Evolutionary conservation across 78 protist species (phyloP).

Genomic region (Bodo saltans): DNA sequence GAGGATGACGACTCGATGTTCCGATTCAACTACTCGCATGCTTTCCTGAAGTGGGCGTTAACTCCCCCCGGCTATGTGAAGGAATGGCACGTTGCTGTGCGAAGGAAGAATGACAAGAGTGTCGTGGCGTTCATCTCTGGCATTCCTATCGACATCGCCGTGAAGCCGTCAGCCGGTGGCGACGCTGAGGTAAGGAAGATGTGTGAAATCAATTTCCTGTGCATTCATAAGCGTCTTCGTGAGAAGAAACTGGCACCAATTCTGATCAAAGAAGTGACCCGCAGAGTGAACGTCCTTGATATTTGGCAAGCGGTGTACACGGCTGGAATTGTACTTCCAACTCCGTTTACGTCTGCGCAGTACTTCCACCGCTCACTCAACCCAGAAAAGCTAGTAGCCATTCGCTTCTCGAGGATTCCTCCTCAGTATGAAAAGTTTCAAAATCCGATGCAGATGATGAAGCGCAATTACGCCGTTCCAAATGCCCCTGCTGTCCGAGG

Average conservation of each 20-base stretch:
- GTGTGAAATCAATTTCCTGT: conserved; percentile 96
- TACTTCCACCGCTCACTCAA: conserved; percentile 92
- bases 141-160: conserved; percentile 77
- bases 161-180: too few relatives aligned
- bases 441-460: conserved; percentile 18
- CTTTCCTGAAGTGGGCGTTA: conserved; percentile 93
- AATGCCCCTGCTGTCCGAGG: conserved; percentile 18
- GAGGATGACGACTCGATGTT: conserved; percentile 96
- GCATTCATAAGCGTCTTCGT: conserved; percentile 92
- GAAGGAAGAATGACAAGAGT: conserved; percentile 45
- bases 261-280: conserved; percentile 94
- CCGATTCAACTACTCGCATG: conserved; percentile 92
- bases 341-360: conserved; percentile 66
- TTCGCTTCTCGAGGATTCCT: conserved; percentile 65
- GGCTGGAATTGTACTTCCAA: conserved; percentile 87
- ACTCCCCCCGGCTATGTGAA: conserved; percentile 77
- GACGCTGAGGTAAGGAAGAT: conserved; percentile 23
- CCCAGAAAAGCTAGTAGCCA: conserved; percentile 82
- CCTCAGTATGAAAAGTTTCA: not conserved
- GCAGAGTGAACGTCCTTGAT: conserved; percentile 77
- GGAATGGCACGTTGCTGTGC: conserved; percentile 88
- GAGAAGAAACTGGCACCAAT: conserved; percentile 90
- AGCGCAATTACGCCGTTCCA: conserved; percentile 25
- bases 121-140: conserved; percentile 92
- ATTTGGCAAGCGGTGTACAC: conserved; percentile 85